These are phyloP conservation scores for Rubus parviflorus DNA, from an alignment of 306 rosid genomes.

Conservation along the genomic window DNA sequence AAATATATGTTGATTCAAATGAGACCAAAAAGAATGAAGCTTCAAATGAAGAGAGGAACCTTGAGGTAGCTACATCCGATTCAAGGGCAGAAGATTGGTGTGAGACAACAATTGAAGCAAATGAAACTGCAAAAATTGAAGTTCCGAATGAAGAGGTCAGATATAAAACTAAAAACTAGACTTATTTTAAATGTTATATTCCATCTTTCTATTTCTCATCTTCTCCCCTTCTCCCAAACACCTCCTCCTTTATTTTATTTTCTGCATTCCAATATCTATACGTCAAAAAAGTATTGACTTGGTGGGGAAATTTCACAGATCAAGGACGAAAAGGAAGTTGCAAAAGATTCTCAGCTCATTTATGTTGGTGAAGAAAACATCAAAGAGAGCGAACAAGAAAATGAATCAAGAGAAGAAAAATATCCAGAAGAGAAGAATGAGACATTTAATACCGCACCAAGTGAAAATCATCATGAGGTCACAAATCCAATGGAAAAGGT, in stretches of 20 bases:
- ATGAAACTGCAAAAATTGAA: conserved; percentile 3
- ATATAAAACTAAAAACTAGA: neutral
- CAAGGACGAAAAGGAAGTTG: conserved; percentile 17
- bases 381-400: conserved; percentile 10
- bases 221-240: neutral
- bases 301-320: conserved; percentile 20
- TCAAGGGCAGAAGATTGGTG: conserved; percentile 10
- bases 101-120: conserved; percentile 23
- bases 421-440: conserved; percentile 14
- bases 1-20: neutral
- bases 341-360: conserved; percentile 5
- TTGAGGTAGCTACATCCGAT: conserved; percentile 14
- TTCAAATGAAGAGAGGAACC: conserved; percentile 15
- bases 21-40: neutral
- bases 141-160: conserved; percentile 31
- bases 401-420: conserved; percentile 7
- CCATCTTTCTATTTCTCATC: neutral
- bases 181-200: neutral
- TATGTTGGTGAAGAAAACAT: conserved; percentile 12
- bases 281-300: neutral
- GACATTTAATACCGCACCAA: neutral
- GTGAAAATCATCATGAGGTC: conserved; percentile 6
- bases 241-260: neutral
- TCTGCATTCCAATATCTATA: neutral
- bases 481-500: conserved; percentile 16